A percentile compares a stretch with the other conserved stretches of the same genome.
Conservation (phyloP, 345 rosid species). For the Capsella bursapastoris region DNA sequence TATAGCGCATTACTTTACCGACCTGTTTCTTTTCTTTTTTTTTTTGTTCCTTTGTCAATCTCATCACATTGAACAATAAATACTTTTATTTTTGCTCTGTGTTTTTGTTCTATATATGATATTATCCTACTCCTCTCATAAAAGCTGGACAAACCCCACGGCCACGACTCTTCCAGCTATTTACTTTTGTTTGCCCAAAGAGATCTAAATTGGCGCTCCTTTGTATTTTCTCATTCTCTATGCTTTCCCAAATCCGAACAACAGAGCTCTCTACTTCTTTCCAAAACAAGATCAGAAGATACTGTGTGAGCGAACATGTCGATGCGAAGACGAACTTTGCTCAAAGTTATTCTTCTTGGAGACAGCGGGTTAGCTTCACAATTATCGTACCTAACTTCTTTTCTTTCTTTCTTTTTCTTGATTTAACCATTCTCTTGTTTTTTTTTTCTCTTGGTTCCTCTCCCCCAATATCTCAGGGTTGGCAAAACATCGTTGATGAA, state of each 20-base stretch:
- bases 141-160: conserved; percentile 19
- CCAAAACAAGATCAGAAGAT: not conserved
- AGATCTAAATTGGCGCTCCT: conserved; percentile 60
- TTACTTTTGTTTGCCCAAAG: not conserved
- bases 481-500: conserved; percentile 99
- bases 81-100: too few relatives aligned
- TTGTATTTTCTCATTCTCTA: conserved; percentile 1
- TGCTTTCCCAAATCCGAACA: conserved; percentile 17
- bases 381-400: not conserved
- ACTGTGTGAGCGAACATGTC: conserved; percentile 55
- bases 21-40: not conserved
- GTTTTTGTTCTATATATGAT: not conserved
- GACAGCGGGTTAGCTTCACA: conserved; percentile 79
- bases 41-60: not conserved
- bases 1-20: conserved; percentile 10
- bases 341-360: conserved; percentile 97
- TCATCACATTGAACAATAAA: not conserved
- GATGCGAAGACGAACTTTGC: conserved; percentile 78
- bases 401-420: not conserved
- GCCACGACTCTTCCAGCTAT: conserved; percentile 26
- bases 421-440: conserved; percentile 1
- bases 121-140: not conserved
- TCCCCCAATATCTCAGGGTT: conserved; percentile 57
- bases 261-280: not conserved
- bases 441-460: not conserved